A percentile compares a stretch with the other conserved stretches of the same genome.
phyloP scores from a whole-genome alignment of 139 green algal genomes.

The Micractinium conductrix region DNA sequence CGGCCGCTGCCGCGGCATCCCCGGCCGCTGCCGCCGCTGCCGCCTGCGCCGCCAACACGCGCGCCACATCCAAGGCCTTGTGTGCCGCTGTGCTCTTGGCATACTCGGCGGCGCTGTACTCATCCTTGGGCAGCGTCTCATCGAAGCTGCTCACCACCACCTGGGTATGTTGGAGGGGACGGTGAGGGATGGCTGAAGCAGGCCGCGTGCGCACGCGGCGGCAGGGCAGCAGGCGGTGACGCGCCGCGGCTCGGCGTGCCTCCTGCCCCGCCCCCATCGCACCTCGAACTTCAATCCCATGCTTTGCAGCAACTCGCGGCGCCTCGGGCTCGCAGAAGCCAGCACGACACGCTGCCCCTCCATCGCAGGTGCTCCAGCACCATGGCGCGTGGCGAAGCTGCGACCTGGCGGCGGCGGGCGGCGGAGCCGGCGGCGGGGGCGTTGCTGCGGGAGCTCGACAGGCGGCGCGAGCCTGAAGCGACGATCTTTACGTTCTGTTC shows the following conservation, averaged over 20 bases:
- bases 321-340: conserved; percentile 67
- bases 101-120: conserved; percentile 62
- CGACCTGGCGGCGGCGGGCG: no score
- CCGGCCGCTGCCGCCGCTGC: conserved; percentile 6
- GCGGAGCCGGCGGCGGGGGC: no score
- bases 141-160: conserved; percentile 80
- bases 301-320: conserved; percentile 70
- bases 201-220: not conserved
- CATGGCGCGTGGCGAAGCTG: conserved; percentile 44
- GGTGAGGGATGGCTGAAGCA: not conserved
- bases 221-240: not conserved
- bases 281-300: conserved; percentile 76
- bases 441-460: no score
- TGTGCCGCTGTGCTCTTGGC: conserved; percentile 72
- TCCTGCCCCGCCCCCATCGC: not conserved
- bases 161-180: conserved; percentile 15
- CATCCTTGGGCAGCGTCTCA: conserved; percentile 74
- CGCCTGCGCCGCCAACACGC: not conserved
- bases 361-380: conserved; percentile 66
- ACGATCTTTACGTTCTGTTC: no score
- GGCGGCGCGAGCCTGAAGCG: no score
- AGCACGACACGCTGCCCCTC: conserved; percentile 67
- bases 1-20: not conserved
- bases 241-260: no score
- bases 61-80: conserved; percentile 81